Evolutionary conservation across 2,329 filamentous ascomycete genomes (phyloP), one percentile per base, ranked within the genome.

Genomic region (Coniella lustricola): DNA sequence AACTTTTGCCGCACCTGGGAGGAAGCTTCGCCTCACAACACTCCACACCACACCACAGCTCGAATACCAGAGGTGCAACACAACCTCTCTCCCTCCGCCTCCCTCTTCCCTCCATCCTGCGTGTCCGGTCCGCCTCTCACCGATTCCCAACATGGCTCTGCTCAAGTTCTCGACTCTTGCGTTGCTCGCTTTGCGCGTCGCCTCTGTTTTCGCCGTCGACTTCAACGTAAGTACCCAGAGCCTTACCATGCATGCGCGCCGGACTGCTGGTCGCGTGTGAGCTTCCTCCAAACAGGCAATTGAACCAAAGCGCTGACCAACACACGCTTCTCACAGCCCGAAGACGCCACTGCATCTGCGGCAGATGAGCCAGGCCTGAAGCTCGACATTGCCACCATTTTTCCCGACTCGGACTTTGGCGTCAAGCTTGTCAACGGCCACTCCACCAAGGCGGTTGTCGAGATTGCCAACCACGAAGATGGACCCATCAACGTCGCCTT

Each of bases 381-480:
- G 55, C 82, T 86, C 65, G 78, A 82, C 47, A 69, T 84, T 59
- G 75, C 76, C 56, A 77, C 84, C 51, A 74, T 73, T 65, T 79
- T 82, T 73, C 70, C 79, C 69, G 73, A 84, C 63, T 66, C 83
- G 72, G 88, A 94, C 73, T 84, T 95, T 68, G 93, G 91, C 60
- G 82, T 97, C 59, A 95, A 95, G 79, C 82, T 97, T 58, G 80
- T 97, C 74, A 98, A 98, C 66, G 89, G 90, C 62, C 84, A 85
- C 56, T 81, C 89, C 36, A 95, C 90, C 55, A 82, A 87, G 67
- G 85, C 90, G 32, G 70, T 94, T 46, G 72, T 98, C 59, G 82
- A 89, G 61, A 76, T 98, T 65, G 79, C 76, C 66, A 98, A 98
- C 75, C 75, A 87, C 54, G 93, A 98, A 70, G 75, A 79, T 12